These are phyloP conservation scores for Saccharomycopsis sp. DNA, from an alignment of 805 yeast genomes.

Conservation along the genomic window DNA sequence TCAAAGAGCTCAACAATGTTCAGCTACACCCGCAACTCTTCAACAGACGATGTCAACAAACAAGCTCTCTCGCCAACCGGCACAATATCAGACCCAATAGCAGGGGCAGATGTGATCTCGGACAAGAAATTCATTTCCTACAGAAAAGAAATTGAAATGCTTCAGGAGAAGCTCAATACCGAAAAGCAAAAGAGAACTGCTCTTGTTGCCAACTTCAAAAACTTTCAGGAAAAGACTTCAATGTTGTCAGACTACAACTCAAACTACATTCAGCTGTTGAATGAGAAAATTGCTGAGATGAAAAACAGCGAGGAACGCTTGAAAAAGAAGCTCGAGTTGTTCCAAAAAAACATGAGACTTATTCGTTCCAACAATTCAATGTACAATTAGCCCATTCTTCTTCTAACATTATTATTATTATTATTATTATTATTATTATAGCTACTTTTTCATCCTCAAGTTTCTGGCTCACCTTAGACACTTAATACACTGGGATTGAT, in stretches of 20 bases:
- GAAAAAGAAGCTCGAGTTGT: slow-evolving; percentile 13
- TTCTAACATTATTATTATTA: not conserved
- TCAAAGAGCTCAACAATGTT: slow-evolving; percentile 15
- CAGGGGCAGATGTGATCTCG: slow-evolving; percentile 5
- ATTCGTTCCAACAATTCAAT: slow-evolving; percentile 2
- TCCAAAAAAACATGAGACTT: slow-evolving; percentile 16
- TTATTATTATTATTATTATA: no score
- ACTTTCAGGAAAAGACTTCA: slow-evolving; percentile 12
- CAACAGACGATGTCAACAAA: slow-evolving; percentile 15
- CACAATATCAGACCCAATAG: no score
- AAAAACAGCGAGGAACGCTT: slow-evolving; percentile 12
- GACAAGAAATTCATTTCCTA: slow-evolving; percentile 4
- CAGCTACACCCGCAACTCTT: slow-evolving; percentile 14
- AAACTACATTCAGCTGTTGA: slow-evolving; percentile 12
- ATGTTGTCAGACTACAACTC: slow-evolving; percentile 15
- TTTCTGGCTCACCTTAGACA: no score
- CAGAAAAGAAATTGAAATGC: slow-evolving; percentile 5
- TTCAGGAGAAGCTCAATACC: not conserved
- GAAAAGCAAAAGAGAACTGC: slow-evolving; percentile 11
- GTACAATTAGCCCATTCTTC: not conserved
- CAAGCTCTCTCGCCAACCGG: slow-evolving; percentile 5
- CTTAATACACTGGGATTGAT: no score
- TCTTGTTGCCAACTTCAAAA: slow-evolving; percentile 10
- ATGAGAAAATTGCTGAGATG: slow-evolving; percentile 9
- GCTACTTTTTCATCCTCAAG: no score